Conservation (phyloP, 2,329 filamentous ascomycete species). For the Ophiostoma piceae region DNA sequence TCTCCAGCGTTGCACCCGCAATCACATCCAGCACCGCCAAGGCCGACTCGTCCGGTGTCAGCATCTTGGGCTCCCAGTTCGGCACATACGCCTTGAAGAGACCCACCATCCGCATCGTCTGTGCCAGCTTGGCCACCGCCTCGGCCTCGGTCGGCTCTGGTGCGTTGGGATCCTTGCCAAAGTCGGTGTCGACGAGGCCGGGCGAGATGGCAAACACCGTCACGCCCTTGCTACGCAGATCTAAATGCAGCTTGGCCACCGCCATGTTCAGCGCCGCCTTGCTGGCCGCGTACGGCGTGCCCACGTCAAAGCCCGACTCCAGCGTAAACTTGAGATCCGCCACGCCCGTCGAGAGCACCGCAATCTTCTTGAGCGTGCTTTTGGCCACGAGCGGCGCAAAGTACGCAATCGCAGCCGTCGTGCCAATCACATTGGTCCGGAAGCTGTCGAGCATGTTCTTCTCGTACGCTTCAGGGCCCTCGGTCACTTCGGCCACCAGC, state of each 20-base stretch:
- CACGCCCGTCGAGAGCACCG: conserved; percentile 45
- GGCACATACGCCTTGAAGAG: background rate
- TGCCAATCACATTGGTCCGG: conserved; percentile 47
- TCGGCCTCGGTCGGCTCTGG: background rate
- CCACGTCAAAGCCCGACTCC: conserved; percentile 34
- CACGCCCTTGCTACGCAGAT: conserved; percentile 47
- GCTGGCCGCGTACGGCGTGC: conserved; percentile 42
- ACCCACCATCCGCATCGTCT: background rate
- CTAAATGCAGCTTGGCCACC: conserved; percentile 48
- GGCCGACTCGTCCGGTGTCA: background rate
- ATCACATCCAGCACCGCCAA: background rate
- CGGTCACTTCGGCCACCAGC: conserved; percentile 32
- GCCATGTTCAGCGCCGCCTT: conserved; percentile 51
- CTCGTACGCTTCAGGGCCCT: conserved; percentile 34
- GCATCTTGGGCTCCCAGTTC: background rate
- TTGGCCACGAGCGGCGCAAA: conserved; percentile 50
- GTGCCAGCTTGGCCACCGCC: background rate
- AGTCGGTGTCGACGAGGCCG: background rate
- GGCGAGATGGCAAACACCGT: conserved; percentile 29
- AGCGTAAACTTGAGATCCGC: conserved; percentile 44
- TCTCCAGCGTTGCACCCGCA: background rate
- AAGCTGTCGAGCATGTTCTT: conserved; percentile 35
- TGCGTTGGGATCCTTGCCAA: background rate
- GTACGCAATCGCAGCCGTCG: conserved; percentile 48
- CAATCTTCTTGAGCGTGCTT: conserved; percentile 50